These are phyloP conservation scores for Penicillium silybi DNA, from an alignment of 495 filamentous ascomycete genomes.

Conservation along the genomic window DNA sequence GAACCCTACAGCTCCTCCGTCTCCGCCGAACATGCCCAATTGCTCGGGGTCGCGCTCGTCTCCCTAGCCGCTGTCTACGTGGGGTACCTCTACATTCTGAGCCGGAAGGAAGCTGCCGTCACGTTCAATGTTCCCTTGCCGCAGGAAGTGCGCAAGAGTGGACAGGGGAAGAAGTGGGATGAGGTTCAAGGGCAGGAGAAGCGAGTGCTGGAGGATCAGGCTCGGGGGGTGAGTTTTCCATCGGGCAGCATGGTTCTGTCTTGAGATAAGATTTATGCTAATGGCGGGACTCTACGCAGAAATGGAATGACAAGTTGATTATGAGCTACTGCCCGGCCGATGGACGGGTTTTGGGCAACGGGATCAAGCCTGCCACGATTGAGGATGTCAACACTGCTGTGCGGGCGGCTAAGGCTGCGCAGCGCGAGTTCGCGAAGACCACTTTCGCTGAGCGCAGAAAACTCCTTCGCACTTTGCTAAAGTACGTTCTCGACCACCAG, in stretches of 20 bases:
- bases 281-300: constrained; percentile 12
- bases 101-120: constrained; percentile 47
- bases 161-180: constrained; percentile 60
- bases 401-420: constrained; percentile 66
- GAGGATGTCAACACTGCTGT: constrained; percentile 80
- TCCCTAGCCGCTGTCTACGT: constrained; percentile 35
- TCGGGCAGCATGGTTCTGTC: background rate
- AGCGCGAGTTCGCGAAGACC: constrained; percentile 75
- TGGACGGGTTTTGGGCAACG: constrained; percentile 71
- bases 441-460: constrained; percentile 72
- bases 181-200: constrained; percentile 39
- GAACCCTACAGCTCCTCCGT: constrained; percentile 14
- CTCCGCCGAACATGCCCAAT: constrained; percentile 16
- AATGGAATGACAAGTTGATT: constrained; percentile 42
- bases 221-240: constrained; percentile 33
- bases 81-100: constrained; percentile 32
- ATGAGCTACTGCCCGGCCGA: constrained; percentile 85
- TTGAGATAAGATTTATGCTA: background rate
- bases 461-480: constrained; percentile 77
- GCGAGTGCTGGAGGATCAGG: constrained; percentile 43
- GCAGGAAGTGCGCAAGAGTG: constrained; percentile 49
- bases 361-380: constrained; percentile 70
- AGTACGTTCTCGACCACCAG: constrained; percentile 84
- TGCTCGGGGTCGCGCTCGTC: constrained; percentile 27
- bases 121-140: constrained; percentile 57